phyloP scores from a whole-genome alignment of 2,329 filamentous ascomycete species.

The Penicillium psychrosexuale region DNA sequence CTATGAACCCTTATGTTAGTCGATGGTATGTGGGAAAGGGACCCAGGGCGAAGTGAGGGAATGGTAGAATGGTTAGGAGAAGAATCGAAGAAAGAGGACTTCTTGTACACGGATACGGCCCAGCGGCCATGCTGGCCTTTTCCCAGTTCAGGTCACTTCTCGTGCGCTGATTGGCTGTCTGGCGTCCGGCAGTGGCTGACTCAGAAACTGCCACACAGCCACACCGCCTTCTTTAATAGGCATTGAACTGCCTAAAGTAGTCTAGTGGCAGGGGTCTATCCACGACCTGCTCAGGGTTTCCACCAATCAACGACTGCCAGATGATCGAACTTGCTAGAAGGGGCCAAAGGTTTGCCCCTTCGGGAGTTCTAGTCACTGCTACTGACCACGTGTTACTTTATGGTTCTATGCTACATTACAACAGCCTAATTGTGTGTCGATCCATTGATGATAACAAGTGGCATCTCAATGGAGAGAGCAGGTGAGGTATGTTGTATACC shows the following conservation, averaged over 20 bases:
- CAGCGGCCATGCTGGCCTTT: conserved; percentile 47
- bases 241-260: background rate
- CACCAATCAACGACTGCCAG: conserved; percentile 19
- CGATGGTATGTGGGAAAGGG: conserved; percentile 13
- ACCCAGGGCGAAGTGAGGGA: conserved; percentile 21
- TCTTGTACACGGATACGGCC: conserved; percentile 36
- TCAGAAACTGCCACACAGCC: conserved; percentile 20
- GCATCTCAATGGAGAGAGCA: conserved; percentile 1
- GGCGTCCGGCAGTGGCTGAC: conserved; percentile 19
- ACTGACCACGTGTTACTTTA: background rate
- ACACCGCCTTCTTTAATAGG: conserved; percentile 21
- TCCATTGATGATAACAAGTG: conserved; percentile 4
- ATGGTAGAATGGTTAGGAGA: conserved; percentile 19
- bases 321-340: conserved; percentile 36
- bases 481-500: background rate
- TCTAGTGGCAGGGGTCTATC: conserved; percentile 2
- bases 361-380: too few relatives aligned
- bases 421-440: background rate
- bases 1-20: conserved; percentile 17
- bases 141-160: conserved; percentile 42
- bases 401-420: background rate
- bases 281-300: background rate
- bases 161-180: conserved; percentile 34
- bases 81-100: conserved; percentile 20
- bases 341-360: conserved; percentile 12